Conservation (phyloP, 164 flowering plant genomes). For the Malania oleifera region DNA sequence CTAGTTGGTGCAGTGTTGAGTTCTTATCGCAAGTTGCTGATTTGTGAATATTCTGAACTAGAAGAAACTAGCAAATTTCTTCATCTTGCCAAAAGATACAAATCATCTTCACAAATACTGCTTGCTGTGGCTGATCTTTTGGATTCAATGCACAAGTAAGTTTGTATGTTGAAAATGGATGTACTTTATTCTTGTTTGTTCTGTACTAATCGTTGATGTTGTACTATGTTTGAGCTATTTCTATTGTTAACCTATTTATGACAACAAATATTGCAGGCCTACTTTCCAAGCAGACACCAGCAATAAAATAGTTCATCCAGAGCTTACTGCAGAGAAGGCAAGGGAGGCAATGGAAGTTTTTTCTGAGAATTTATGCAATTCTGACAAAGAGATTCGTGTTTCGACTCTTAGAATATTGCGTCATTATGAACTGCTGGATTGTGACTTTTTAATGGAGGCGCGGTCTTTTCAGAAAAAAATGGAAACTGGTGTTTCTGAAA, state of each 20-base stretch:
- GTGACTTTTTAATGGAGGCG: constrained; percentile 16
- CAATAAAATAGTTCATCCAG: constrained; percentile 29
- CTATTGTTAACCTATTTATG: not conserved
- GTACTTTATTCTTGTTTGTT: not conserved
- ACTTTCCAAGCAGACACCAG: constrained; percentile 16
- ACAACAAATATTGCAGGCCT: constrained; percentile 34
- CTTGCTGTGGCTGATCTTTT: constrained; percentile 70
- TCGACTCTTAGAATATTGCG: constrained; percentile 74
- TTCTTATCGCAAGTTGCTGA: constrained; percentile 36
- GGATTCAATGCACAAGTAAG: constrained; percentile 58
- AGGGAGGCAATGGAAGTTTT: constrained; percentile 41
- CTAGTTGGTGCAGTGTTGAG: constrained; percentile 65
- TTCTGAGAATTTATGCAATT: constrained; percentile 57
- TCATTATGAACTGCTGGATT: constrained; percentile 44
- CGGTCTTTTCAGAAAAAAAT: constrained; percentile 30
- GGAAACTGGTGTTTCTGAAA: constrained; percentile 32
- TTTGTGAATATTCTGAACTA: constrained; percentile 12
- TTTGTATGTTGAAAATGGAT: not conserved
- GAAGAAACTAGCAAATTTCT: constrained; percentile 41
- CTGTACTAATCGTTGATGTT: not conserved
- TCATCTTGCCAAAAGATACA: constrained; percentile 50
- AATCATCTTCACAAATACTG: constrained; percentile 61
- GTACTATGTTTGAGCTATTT: not conserved
- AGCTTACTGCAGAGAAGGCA: constrained; percentile 36
- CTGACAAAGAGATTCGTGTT: constrained; percentile 61